Conservation (phyloP, 2,329 filamentous ascomycete species). For the Cryphonectria carpinicola region DNA sequence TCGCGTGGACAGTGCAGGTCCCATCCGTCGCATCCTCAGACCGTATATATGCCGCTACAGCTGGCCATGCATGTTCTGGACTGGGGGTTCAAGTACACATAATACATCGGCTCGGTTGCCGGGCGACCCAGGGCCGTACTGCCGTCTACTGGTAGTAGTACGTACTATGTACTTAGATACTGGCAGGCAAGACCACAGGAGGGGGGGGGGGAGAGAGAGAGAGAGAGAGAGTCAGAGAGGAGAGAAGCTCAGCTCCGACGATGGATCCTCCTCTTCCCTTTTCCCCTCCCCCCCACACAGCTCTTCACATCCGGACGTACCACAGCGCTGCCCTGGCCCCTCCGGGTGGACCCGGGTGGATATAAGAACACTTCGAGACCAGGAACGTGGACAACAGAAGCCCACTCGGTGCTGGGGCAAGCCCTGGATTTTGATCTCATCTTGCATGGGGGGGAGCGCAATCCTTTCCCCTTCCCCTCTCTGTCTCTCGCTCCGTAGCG, state of each 20-base stretch:
- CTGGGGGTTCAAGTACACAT: background rate
- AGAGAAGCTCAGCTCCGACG: background rate
- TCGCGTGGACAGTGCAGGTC: background rate
- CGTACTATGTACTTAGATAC: too few relatives aligned
- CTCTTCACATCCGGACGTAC: background rate
- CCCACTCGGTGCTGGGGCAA: slow-evolving; percentile 12
- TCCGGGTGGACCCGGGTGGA: background rate
- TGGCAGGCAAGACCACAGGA: too few relatives aligned
- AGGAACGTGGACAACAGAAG: slow-evolving; percentile 7
- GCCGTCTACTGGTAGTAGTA: background rate
- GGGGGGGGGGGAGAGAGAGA: too few relatives aligned
- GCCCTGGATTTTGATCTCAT: slow-evolving; percentile 15
- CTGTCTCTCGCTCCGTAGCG: background rate
- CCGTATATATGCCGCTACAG: background rate
- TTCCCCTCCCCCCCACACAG: background rate
- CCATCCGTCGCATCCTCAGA: background rate
- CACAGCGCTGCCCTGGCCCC: slow-evolving; percentile 1
- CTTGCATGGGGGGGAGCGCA: slow-evolving; percentile 5
- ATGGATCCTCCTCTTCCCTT: background rate
- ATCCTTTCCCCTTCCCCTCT: background rate
- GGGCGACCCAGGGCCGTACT: background rate
- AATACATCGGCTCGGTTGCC: background rate
- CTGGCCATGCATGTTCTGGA: background rate
- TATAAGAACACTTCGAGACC: slow-evolving; percentile 2
- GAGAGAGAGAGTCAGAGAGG: background rate